Evolutionary conservation across 2,329 filamentous ascomycete genomes (phyloP), one percentile per base, ranked within the genome.

Genomic region (Botrytis fragariae): DNA sequence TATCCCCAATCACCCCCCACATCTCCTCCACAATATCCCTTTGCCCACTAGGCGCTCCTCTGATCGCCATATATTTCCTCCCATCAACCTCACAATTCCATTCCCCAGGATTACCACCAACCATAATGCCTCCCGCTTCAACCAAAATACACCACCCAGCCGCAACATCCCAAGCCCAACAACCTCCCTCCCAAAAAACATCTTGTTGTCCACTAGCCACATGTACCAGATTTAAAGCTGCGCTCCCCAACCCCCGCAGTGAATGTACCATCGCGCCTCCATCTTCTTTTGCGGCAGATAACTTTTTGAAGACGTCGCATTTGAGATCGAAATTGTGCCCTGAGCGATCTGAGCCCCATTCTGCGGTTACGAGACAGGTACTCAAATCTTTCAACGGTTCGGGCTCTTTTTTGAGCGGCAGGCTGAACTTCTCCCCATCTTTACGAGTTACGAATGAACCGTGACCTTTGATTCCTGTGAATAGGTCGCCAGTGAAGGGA

Each of bases 81-180:
- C 84, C 84, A 77, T 92, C 90, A 71, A 92, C 80, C 71, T 83
- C 83, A 2, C 87, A 84, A n/a, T 88, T 82, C 92, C 92, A 95
- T 72, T 88, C 87, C 0, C 92, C 92, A 0, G 91, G 90, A 80
- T 95, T 94, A 7, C 90, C 92, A 79, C 91, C 87, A 12, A 87
- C 91, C 84, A 95, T 89, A 69, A 88, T 84, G 0, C 93, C 93
- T 0, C 93, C 93, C 0, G 92, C 91, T 84, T 95, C 93, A 44
- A 84, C 83, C 39, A 95, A 83, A 74, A 95, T 91, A 73, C 91
- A 89, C 93, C 92, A 95, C 0, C 90, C 93, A 8, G 93, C 93
- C 79, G 91, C 93, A 3, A 95, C 93, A 81, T 95, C 93, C 93
- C 93, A 95, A 2, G 92, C 92, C 88, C 92, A 95, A 82, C 92